Percentiles rank a stretch among this genome's conserved stretches.
Conservation (phyloP, 176 grass and related monocot genomes). For the Poa pratensis region DNA sequence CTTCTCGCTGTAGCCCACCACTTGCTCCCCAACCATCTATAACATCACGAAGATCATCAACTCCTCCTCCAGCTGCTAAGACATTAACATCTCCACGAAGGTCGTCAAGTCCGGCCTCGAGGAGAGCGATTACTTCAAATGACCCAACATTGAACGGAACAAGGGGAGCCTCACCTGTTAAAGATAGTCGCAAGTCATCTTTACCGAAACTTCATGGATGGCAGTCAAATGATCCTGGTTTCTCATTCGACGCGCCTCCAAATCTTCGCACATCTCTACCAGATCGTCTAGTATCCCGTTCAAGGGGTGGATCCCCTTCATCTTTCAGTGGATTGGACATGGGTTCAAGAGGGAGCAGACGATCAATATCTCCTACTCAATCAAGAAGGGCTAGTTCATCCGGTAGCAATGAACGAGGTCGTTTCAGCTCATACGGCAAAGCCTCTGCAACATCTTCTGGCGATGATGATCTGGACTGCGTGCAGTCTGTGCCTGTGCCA, state of each 20-base stretch:
- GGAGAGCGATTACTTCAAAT: constrained; percentile 72
- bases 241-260: constrained; percentile 69
- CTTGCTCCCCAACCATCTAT: constrained; percentile 46
- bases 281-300: constrained; percentile 58
- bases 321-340: constrained; percentile 59
- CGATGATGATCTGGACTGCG: constrained; percentile 85
- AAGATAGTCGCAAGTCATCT: constrained; percentile 60
- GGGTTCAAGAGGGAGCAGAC: constrained; percentile 70
- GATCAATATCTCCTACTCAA: constrained; percentile 83
- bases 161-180: constrained; percentile 72
- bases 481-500: constrained; percentile 61
- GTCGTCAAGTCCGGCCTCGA: constrained; percentile 69
- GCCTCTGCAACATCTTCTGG: constrained; percentile 65
- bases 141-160: constrained; percentile 42
- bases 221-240: constrained; percentile 74
- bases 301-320: constrained; percentile 73
- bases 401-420: constrained; percentile 68
- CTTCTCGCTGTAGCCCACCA: constrained; percentile 73
- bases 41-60: constrained; percentile 58
- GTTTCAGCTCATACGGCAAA: constrained; percentile 66
- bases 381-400: constrained; percentile 78
- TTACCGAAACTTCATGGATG: constrained; percentile 72
- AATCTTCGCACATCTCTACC: constrained; percentile 86
- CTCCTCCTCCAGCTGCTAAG: constrained; percentile 67
- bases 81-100: constrained; percentile 61